Evolutionary conservation across 2,329 filamentous ascomycete genomes (phyloP).

Genomic region (Hymenoscyphus scutula): DNA sequence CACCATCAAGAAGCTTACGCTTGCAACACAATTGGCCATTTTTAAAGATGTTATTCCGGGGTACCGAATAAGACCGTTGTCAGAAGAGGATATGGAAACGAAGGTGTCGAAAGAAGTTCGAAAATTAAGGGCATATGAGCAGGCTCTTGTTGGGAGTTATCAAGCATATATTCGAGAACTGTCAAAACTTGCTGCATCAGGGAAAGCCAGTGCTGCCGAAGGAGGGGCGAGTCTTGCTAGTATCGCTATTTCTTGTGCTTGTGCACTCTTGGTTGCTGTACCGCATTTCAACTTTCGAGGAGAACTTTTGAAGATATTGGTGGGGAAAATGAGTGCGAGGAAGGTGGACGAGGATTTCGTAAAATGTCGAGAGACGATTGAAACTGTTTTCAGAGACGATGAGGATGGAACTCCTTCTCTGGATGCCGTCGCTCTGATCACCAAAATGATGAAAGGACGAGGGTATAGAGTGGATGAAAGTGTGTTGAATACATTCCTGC

Average conservation of each 20-base stretch:
- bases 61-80: constrained; percentile 83
- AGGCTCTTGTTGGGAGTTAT: constrained; percentile 81
- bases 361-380: constrained; percentile 75
- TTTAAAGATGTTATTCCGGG: constrained; percentile 97
- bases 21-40: constrained; percentile 83
- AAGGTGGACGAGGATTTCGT: constrained; percentile 71
- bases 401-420: constrained; percentile 86
- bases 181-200: constrained; percentile 62
- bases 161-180: constrained; percentile 80
- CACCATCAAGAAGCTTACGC: constrained; percentile 78
- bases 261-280: constrained; percentile 74
- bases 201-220: constrained; percentile 38
- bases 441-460: constrained; percentile 92
- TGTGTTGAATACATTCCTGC: constrained; percentile 86
- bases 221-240: constrained; percentile 56
- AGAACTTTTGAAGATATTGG: constrained; percentile 83
- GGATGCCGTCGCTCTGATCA: constrained; percentile 79
- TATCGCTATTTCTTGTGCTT: constrained; percentile 82
- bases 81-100: constrained; percentile 69
- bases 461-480: constrained; percentile 81
- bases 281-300: constrained; percentile 96
- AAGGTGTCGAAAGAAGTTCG: constrained; percentile 92
- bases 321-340: constrained; percentile 75
- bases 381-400: constrained; percentile 79
- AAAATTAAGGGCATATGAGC: constrained; percentile 79